Base-by-base conservation (phyloP, 192 early-diverging fungal species). In the Coemansia sp. region DNA sequence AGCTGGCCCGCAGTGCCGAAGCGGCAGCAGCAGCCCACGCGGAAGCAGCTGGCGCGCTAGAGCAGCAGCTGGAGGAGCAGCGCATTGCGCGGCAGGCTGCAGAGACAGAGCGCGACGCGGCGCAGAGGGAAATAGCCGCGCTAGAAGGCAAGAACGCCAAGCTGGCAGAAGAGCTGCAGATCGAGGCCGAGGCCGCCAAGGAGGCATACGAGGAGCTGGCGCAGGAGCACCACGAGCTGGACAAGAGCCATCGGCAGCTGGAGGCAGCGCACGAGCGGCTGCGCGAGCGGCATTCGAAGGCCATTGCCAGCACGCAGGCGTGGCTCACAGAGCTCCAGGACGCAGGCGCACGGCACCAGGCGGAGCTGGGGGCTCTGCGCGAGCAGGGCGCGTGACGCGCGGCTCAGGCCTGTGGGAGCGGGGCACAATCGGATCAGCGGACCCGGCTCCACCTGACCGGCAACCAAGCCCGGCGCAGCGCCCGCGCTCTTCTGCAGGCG, bases 251-350 rank as follows among this genome's bases (percentile, higher is more conserved):
- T 23, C n/a, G 28, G 19, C 61, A 39, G 40, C 65, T 68, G 42
- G 45, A 18, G 13, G 50, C 53, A 12, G 33, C 56, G 19, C 64
- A 67, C 46, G 44, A 20, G 40, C 61, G 60, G 19, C 61, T 75
- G 21, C n/a, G 18, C 8, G 53, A 61, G 45, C 53, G 59, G 31
- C 72, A 68, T 35, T 28, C 35, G 12, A 46, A 42, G n/a, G 72
- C 72, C 19, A 65, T 76, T 46, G 66, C 65, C 62, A 76, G 72
- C 51, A 76, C 72, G 33, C 65, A 68, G 66, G 72, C 72, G 26
- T 76, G 72, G 72, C 46, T 76, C 42, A 53, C 57, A 37, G 72
- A 76, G 66, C 72, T 76, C 38, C 65, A 69, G 53, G 56, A 56
- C 14, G 53, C 66, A 14, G 44, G 57, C 38, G 26, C 43, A n/a